Conservation (phyloP, 805 yeast species). For the Candida berthetii region DNA sequence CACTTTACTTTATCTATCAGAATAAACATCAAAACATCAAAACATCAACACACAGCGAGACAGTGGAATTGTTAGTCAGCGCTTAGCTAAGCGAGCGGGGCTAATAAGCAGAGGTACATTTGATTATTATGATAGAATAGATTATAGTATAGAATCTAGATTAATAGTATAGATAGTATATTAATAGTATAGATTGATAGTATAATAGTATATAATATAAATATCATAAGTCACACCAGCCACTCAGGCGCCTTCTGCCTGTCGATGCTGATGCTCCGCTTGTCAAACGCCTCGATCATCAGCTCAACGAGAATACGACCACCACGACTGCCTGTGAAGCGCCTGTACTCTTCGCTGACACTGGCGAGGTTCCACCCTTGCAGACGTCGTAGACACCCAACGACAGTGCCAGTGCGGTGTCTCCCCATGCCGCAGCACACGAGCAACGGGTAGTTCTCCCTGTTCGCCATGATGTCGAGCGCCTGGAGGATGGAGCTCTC, state of each 20-base stretch:
- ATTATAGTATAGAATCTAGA: too few species aligned
- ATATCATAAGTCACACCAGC: constrained; percentile 22
- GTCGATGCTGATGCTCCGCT: constrained; percentile 34
- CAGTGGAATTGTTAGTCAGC: too few species aligned
- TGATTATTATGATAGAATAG: too few species aligned
- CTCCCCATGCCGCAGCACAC: constrained; percentile 99
- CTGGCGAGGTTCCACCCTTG: constrained; percentile 98
- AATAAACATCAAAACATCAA: too few species aligned
- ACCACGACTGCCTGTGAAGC: constrained; percentile 90
- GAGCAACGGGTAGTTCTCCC: constrained; percentile 73
- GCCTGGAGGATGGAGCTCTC: constrained; percentile 79
- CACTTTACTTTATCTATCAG: too few species aligned
- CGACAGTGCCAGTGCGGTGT: constrained; percentile 94
- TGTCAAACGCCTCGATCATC: constrained; percentile 70
- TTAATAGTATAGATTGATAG: too few species aligned
- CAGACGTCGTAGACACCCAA: constrained; percentile 85
- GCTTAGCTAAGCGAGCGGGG: too few species aligned
- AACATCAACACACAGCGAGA: too few species aligned
- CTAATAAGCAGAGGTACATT: too few species aligned
- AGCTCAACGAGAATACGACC: constrained; percentile 90
- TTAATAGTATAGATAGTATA: too few species aligned
- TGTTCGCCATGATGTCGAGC: constrained; percentile 64
- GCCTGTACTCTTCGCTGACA: constrained; percentile 87
- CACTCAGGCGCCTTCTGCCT: constrained; percentile 40
- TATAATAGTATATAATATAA: too few species aligned